These are phyloP conservation scores for Wallacemonas sp. DNA, from an alignment of 208 protist genomes.

Conservation along the genomic window DNA sequence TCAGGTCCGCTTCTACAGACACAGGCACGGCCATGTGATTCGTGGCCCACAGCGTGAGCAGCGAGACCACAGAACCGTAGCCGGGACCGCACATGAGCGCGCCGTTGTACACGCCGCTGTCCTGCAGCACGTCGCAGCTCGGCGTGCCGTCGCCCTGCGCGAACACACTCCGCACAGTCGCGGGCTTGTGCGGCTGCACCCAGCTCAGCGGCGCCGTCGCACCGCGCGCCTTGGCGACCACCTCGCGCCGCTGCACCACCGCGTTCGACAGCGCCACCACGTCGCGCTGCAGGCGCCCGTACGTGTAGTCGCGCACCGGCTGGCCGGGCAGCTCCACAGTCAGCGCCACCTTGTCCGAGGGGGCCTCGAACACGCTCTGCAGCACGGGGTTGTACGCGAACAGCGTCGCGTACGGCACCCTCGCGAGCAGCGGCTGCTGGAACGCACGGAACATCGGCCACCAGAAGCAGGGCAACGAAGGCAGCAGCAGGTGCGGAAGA, in stretches of 20 bases:
- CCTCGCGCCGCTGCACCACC: slow-evolving; percentile 53
- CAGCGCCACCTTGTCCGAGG: slow-evolving; percentile 58
- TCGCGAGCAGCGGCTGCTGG: slow-evolving; percentile 24
- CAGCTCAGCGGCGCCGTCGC: slow-evolving; percentile 49
- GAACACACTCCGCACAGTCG: slow-evolving; percentile 69
- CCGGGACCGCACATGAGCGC: slow-evolving; percentile 59
- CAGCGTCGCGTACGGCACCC: slow-evolving; percentile 73
- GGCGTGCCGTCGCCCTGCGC: slow-evolving; percentile 48
- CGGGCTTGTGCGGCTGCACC: slow-evolving; percentile 56
- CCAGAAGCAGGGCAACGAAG: not conserved
- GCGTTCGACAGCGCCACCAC: slow-evolving; percentile 66
- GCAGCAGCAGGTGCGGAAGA: not conserved
- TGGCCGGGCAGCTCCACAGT: slow-evolving; percentile 57
- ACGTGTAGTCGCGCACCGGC: slow-evolving; percentile 53
- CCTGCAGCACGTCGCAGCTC: slow-evolving; percentile 71
- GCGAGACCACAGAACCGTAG: slow-evolving; percentile 76
- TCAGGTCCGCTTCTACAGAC: not conserved
- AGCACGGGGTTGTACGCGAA: slow-evolving; percentile 79
- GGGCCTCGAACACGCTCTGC: slow-evolving; percentile 65
- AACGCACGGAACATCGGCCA: slow-evolving; percentile 46
- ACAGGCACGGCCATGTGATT: slow-evolving; percentile 60
- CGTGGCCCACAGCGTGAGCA: slow-evolving; percentile 73
- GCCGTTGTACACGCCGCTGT: slow-evolving; percentile 67
- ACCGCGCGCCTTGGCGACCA: slow-evolving; percentile 34
- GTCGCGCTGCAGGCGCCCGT: slow-evolving; percentile 81